phyloP scores from a whole-genome alignment of 345 rosid species.

The Ceriops zippeliana region DNA sequence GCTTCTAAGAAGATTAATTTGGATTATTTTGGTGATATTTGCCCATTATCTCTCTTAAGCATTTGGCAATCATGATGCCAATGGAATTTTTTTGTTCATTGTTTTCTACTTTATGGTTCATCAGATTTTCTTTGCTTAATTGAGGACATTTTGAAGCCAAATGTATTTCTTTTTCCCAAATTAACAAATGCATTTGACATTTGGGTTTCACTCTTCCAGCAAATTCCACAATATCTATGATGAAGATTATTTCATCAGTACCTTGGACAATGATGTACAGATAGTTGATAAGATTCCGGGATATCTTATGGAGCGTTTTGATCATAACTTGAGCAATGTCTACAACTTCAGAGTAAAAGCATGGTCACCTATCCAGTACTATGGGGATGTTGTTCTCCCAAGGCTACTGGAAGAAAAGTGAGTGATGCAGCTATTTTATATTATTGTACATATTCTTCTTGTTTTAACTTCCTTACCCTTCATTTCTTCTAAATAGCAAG shows the following conservation, averaged over 20 bases:
- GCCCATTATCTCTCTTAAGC: not conserved
- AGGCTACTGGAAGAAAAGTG: conserved; percentile 92
- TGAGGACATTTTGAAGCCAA: too few relatives aligned
- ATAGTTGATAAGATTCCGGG: conserved; percentile 83
- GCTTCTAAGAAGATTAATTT: not conserved
- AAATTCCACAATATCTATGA: conserved; percentile 85
- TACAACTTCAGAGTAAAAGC: conserved; percentile 98
- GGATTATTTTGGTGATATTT: not conserved
- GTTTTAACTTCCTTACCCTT: too few relatives aligned
- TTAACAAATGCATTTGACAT: conserved; percentile 7
- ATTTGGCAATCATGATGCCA: not conserved
- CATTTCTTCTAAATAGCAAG: too few relatives aligned
- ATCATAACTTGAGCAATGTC: conserved; percentile 77
- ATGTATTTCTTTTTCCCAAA: not conserved
- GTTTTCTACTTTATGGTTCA: not conserved
- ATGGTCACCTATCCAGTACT: conserved; percentile 86
- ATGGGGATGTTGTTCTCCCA: conserved; percentile 80
- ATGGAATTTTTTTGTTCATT: not conserved
- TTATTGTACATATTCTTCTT: not conserved
- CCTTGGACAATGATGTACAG: conserved; percentile 76
- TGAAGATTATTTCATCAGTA: conserved; percentile 67
- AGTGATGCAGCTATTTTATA: conserved; percentile 32
- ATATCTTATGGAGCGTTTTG: conserved; percentile 95
- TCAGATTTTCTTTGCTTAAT: not conserved
- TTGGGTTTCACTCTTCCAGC: conserved; percentile 45